Percentiles rank a stretch among this genome's conserved stretches.
phyloP scores from a whole-genome alignment of 2,329 filamentous ascomycete genomes.

The Talaromyces sp. region DNA sequence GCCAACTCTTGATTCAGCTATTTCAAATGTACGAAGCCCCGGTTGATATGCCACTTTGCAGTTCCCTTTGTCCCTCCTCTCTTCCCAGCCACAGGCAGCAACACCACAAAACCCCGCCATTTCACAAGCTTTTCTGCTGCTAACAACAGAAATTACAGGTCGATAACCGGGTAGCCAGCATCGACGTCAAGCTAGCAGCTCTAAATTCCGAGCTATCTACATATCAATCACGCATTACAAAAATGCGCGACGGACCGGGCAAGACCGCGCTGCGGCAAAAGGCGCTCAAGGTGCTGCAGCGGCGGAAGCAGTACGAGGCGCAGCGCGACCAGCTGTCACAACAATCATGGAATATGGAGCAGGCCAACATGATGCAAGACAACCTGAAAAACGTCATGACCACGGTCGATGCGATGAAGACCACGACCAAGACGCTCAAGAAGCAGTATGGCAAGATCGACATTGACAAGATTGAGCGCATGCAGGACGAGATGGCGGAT shows the following conservation, averaged over 20 bases:
- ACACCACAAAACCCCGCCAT: neutral
- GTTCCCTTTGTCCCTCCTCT: neutral
- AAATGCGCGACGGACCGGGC: constrained; percentile 93
- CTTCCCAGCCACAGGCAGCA: neutral
- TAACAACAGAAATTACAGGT: constrained; percentile 42
- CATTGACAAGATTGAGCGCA: constrained; percentile 91
- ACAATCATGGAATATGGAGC: constrained; percentile 99
- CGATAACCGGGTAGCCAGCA: constrained; percentile 73
- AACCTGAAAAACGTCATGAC: constrained; percentile 98
- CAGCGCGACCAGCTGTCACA: constrained; percentile 90
- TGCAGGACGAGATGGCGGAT: constrained; percentile 99
- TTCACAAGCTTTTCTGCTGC: neutral
- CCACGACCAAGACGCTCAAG: constrained; percentile 84
- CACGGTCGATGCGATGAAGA: constrained; percentile 95
- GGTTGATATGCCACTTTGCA: neutral
- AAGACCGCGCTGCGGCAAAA: constrained; percentile 92
- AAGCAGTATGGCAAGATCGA: constrained; percentile 97
- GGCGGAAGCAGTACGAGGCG: constrained; percentile 87
- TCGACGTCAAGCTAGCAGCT: constrained; percentile 91
- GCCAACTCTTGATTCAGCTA: constrained; percentile 77
- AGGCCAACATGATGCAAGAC: constrained; percentile 96
- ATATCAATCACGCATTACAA: constrained; percentile 80
- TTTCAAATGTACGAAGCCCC: constrained; percentile 61
- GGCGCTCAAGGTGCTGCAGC: constrained; percentile 87
- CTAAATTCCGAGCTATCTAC: constrained; percentile 84